phyloP scores from a whole-genome alignment of 2,329 filamentous ascomycete species.

The Aureobasidium sp. region DNA sequence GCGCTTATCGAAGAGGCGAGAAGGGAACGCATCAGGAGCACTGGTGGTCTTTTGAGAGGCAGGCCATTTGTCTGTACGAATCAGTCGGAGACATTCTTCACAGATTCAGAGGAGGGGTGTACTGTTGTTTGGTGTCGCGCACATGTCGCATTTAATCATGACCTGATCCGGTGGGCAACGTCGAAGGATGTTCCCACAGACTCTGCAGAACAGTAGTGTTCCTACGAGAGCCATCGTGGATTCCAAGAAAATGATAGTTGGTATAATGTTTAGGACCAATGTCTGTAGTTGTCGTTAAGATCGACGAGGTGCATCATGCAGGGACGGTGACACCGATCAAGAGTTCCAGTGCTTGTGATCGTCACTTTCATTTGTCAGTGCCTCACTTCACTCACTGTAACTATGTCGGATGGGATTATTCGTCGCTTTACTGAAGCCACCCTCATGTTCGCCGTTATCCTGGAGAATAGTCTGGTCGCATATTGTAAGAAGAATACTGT shows the following conservation, averaged over 20 bases:
- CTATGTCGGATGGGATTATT: too few relatives aligned
- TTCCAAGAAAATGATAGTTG: not conserved
- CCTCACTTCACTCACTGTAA: not conserved
- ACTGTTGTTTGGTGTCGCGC: slow-evolving; percentile 89
- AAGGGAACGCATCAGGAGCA: slow-evolving; percentile 93
- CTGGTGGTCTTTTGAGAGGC: slow-evolving; percentile 82
- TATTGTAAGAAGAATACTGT: too few relatives aligned
- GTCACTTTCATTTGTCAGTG: not conserved
- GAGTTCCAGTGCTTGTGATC: not conserved
- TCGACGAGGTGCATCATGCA: not conserved
- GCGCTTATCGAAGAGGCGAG: slow-evolving; percentile 83
- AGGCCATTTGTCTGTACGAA: slow-evolving; percentile 35
- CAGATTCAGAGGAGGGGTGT: slow-evolving; percentile 9
- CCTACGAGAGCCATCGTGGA: slow-evolving; percentile 84
- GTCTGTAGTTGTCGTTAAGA: not conserved
- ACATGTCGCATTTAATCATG: slow-evolving; percentile 84
- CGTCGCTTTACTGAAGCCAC: not conserved
- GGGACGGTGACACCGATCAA: not conserved
- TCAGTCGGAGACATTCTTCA: not conserved
- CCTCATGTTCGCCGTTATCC: not conserved
- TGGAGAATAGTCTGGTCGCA: too few relatives aligned
- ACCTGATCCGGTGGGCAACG: slow-evolving; percentile 80
- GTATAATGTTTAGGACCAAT: too few relatives aligned
- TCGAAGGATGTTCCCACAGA: slow-evolving; percentile 92
- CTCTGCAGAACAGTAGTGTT: slow-evolving; percentile 91